Evolutionary conservation across 78 protist species (phyloP).

Genomic region (Capsaspora owczarzaki): DNA sequence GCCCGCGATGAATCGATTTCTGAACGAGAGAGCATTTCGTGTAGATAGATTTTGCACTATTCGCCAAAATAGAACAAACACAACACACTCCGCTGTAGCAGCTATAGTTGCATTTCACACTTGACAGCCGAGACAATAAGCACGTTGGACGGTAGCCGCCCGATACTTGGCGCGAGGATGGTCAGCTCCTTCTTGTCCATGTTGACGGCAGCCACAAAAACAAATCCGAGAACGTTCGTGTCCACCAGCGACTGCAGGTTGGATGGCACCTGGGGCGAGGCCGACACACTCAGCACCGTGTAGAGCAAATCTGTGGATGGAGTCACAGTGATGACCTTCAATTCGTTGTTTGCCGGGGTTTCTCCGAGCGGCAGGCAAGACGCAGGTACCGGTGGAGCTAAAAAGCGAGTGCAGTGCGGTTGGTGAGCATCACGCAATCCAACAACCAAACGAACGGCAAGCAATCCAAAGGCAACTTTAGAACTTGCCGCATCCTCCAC

Average conservation of each 20-base stretch:
- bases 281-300: conserved; percentile 35
- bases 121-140: conserved; percentile 36
- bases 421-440: background rate
- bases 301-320: conserved; percentile 33
- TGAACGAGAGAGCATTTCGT: background rate
- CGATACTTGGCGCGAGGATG: conserved; percentile 49
- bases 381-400: background rate
- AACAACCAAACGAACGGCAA: background rate
- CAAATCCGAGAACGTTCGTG: conserved; percentile 48
- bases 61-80: background rate
- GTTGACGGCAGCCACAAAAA: conserved; percentile 46
- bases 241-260: background rate
- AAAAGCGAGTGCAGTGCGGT: background rate
- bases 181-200: conserved; percentile 43
- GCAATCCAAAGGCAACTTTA: background rate
- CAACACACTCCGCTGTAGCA: background rate
- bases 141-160: conserved; percentile 33
- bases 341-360: background rate
- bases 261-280: no score
- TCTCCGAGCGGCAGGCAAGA: background rate
- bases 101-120: conserved; percentile 26
- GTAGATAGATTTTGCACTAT: background rate
- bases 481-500: conserved; percentile 17
- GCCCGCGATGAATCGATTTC: background rate
- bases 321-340: background rate